These are phyloP conservation scores for Penicillium sp. DNA, from an alignment of 2,329 filamentous ascomycete species.

Conservation along the genomic window DNA sequence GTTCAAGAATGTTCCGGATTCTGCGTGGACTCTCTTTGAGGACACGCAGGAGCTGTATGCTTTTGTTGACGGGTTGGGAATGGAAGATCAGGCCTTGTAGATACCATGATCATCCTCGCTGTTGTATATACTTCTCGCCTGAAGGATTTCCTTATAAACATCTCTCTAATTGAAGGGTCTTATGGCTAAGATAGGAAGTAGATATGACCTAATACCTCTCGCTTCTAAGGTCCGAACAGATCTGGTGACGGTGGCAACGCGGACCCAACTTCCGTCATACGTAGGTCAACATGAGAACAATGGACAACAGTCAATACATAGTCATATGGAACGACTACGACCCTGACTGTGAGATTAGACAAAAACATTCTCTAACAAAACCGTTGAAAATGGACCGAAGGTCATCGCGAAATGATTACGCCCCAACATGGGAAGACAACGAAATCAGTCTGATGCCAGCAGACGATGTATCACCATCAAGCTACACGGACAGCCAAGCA, in stretches of 20 bases:
- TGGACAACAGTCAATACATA: background rate
- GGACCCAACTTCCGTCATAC: slow-evolving; percentile 24
- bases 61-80: slow-evolving; percentile 39
- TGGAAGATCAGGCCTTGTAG: slow-evolving; percentile 28
- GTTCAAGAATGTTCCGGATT: slow-evolving; percentile 73
- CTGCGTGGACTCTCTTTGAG: slow-evolving; percentile 82
- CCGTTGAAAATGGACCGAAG: background rate
- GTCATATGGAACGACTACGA: background rate
- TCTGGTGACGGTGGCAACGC: slow-evolving; percentile 20
- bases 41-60: slow-evolving; percentile 68
- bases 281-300: slow-evolving; percentile 6
- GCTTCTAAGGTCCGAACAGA: background rate
- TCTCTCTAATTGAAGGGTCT: background rate
- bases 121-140: background rate
- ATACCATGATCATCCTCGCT: slow-evolving; percentile 7
- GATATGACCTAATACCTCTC: slow-evolving; percentile 7
- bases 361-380: background rate
- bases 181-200: background rate
- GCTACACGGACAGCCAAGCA: background rate
- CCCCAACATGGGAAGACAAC: background rate
- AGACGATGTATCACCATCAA: slow-evolving; percentile 7
- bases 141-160: background rate
- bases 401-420: slow-evolving; percentile 2
- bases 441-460: slow-evolving; percentile 1
- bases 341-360: background rate